Percentiles rank a stretch among this genome's conserved stretches.
Evolutionary conservation across 345 rosid species (phyloP).

Genomic region (Eucalyptus regnans): DNA sequence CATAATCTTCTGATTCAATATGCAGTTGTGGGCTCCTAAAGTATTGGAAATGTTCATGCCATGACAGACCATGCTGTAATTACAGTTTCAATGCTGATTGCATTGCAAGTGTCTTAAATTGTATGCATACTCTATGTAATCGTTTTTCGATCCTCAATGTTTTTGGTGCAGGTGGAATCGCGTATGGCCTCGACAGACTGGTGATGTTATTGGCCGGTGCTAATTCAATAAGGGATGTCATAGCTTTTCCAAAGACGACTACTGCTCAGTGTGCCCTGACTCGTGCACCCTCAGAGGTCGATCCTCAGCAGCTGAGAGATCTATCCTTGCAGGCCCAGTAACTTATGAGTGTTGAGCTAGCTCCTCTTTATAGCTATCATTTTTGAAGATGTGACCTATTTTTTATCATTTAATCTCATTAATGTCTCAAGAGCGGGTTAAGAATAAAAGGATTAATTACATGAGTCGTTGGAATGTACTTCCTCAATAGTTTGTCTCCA

Average conservation of each 20-base stretch:
- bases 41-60: neutral
- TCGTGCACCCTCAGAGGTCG: slow-evolving; percentile 85
- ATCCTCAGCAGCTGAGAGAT: slow-evolving; percentile 70
- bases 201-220: slow-evolving; percentile 79
- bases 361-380: neutral
- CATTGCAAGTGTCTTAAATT: neutral
- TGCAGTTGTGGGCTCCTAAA: neutral
- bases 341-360: neutral
- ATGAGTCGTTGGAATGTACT: neutral
- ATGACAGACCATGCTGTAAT: neutral
- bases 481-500: neutral
- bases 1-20: neutral
- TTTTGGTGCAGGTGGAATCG: slow-evolving; percentile 68
- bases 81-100: neutral
- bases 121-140: neutral
- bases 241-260: slow-evolving; percentile 93
- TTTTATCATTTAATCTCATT: neutral
- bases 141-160: neutral
- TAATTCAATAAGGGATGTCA: slow-evolving; percentile 82
- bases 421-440: neutral
- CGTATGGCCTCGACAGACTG: slow-evolving; percentile 84
- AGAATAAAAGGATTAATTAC: neutral
- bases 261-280: slow-evolving; percentile 96
- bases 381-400: neutral
- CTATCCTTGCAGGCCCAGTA: slow-evolving; percentile 33